These are phyloP conservation scores for Gentiana dahurica DNA, from an alignment of 257 asterid species.

Conservation along the genomic window DNA sequence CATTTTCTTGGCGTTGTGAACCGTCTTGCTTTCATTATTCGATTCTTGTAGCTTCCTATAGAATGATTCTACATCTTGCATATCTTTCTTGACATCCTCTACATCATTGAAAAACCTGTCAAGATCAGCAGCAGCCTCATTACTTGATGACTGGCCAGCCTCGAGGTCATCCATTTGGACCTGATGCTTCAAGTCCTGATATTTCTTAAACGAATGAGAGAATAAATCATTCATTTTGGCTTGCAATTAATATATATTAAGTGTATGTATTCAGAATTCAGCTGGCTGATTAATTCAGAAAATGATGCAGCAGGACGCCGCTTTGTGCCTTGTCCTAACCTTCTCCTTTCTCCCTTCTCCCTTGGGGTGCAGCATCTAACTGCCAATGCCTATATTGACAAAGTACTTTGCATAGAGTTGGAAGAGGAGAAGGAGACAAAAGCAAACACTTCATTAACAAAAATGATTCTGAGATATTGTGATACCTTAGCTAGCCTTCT, in stretches of 20 bases:
- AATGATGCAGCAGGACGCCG: neutral
- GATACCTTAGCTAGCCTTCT: constrained; percentile 9
- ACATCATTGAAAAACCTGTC: constrained; percentile 30
- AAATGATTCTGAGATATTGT: neutral
- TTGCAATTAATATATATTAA: neutral
- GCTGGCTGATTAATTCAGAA: neutral
- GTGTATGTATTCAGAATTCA: neutral
- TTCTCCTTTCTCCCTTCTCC: constrained; percentile 13
- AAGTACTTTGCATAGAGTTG: constrained; percentile 6
- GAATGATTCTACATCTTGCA: constrained; percentile 22
- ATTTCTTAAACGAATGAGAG: constrained; percentile 26
- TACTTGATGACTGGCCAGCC: constrained; percentile 6
- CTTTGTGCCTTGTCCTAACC: constrained; percentile 11
- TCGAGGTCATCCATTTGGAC: constrained; percentile 29
- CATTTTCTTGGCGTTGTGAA: constrained; percentile 33
- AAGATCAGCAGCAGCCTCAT: constrained; percentile 15
- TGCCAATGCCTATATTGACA: neutral
- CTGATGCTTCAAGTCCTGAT: constrained; percentile 32
- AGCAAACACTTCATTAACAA: constrained; percentile 17
- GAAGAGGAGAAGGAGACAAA: constrained; percentile 24
- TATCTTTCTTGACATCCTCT: constrained; percentile 36
- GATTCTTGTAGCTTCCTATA: constrained; percentile 25
- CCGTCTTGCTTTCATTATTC: constrained; percentile 33
- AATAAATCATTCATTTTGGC: constrained; percentile 37
- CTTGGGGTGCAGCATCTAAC: constrained; percentile 2